Percentiles rank a stretch among this genome's conserved stretches.
These are phyloP conservation scores for Trifolium repens DNA, from an alignment of 306 rosid genomes.

Conservation along the genomic window DNA sequence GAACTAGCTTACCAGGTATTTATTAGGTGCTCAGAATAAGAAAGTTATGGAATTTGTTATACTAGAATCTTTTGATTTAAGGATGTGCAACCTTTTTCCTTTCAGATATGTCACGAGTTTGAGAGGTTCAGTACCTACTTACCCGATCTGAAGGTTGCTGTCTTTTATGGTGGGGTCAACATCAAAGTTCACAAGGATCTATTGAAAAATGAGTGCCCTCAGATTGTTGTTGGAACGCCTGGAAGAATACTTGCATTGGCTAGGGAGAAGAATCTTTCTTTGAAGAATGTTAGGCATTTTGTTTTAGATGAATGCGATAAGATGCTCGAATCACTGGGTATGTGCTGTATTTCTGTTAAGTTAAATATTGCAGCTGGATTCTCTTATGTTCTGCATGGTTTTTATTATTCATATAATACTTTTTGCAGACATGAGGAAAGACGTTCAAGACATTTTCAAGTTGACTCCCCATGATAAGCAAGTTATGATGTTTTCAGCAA, in stretches of 20 bases:
- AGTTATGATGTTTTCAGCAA: slow-evolving; percentile 99
- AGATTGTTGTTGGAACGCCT: slow-evolving; percentile 99
- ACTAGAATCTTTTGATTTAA: background rate
- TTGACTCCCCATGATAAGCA: slow-evolving; percentile 99
- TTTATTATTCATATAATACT: slow-evolving; percentile 32
- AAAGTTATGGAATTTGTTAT: background rate
- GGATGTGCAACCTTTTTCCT: background rate
- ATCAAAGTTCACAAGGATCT: slow-evolving; percentile 93
- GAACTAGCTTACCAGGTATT: slow-evolving; percentile 95
- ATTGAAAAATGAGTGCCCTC: slow-evolving; percentile 94
- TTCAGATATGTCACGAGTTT: slow-evolving; percentile 95
- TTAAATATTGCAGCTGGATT: background rate
- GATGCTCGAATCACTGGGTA: slow-evolving; percentile 99
- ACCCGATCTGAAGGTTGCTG: slow-evolving; percentile 96
- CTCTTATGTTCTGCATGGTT: background rate
- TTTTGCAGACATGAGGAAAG: slow-evolving; percentile 94
- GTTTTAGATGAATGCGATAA: slow-evolving; percentile 97
- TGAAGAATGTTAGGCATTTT: slow-evolving; percentile 95
- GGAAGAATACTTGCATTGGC: slow-evolving; percentile 89
- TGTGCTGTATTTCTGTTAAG: slow-evolving; percentile 1
- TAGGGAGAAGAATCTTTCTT: slow-evolving; percentile 86
- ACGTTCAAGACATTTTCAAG: slow-evolving; percentile 97
- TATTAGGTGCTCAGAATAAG: background rate
- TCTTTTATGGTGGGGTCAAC: slow-evolving; percentile 95
- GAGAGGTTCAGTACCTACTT: slow-evolving; percentile 96